Base-by-base conservation (phyloP, 2,329 filamentous ascomycete species). In the Coniochaeta sp. region DNA sequence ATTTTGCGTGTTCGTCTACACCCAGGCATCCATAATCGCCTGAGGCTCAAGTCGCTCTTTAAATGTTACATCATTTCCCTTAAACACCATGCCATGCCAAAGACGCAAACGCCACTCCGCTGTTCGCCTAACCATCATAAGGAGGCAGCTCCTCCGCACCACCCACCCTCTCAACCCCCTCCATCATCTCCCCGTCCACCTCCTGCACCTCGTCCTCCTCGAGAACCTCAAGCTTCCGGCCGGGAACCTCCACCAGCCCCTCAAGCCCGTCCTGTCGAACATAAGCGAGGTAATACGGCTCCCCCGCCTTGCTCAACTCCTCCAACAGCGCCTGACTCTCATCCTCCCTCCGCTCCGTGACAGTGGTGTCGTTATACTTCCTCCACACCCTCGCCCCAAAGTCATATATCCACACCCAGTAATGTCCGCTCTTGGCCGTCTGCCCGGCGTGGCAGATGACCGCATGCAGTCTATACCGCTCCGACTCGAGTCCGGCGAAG, bases 371-470 rank as follows among this genome's bases (percentile, higher is more conserved):
- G 71, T 99, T 99, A 79, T 97, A 99, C 69, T 90, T 91, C 61
- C 92, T 88, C 93, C 95, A 99, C 22, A 93, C 79, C 38, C 86
- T 77, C 55, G 85, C 83, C 64, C 88, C 83, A 72, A 96, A 96
- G 75, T 98, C 95, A 69, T 87, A 90, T 64, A 99, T 96, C 82
- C 93, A 97, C 52, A 97, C 91, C 88, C 91, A 97, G 76, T 98
- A 99, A 73, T 99, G 95, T 0, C 95, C 95, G 54, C 88, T 88
- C 52, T 80, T 82, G 44, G 88, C 81, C 31, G 66, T 66, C 66
- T 80, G 79, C 34, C 90, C 90, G 22, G 89, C 87, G 71, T 99
- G 95, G 67, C 96, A 93, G 69, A 99, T 96, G 34, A 97, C 89
- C 0, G 93, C 91, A 66, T 97, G 93, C 5, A 99, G 83, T 16